Conservation (phyloP, 139 green algal species). For the Auxenochlorella protothecoides region DNA sequence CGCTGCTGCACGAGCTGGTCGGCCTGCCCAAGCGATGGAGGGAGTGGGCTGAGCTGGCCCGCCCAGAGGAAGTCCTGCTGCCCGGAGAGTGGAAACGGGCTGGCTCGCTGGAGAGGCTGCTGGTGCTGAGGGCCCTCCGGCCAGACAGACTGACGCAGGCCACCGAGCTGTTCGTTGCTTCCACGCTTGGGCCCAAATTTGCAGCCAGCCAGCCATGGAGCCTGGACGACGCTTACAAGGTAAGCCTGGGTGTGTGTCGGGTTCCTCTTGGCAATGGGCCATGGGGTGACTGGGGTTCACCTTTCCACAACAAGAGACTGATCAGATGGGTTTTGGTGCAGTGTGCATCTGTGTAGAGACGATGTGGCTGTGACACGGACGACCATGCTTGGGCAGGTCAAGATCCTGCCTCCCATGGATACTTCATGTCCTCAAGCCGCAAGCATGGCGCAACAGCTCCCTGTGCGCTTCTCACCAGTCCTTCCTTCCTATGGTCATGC, state of each 20-base stretch:
- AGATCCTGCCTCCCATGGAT: too few relatives aligned
- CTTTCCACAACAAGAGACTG: too few relatives aligned
- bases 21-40: constrained; percentile 73
- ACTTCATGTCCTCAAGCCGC: too few relatives aligned
- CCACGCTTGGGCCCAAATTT: constrained; percentile 62
- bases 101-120: constrained; percentile 69
- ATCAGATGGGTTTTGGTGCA: too few relatives aligned
- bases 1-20: constrained; percentile 74
- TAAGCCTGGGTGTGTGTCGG: not conserved
- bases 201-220: constrained; percentile 56
- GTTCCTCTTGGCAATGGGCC: too few relatives aligned
- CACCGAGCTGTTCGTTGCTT: constrained; percentile 69
- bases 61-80: constrained; percentile 79
- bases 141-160: constrained; percentile 77
- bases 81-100: constrained; percentile 89
- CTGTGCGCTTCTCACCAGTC: not conserved
- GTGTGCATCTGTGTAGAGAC: not conserved
- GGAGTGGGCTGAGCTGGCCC: constrained; percentile 83
- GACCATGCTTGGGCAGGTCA: too few relatives aligned
- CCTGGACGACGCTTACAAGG: constrained; percentile 59
- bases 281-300: too few relatives aligned
- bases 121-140: constrained; percentile 71
- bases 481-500: not conserved
- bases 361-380: too few relatives aligned
- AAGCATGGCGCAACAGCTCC: too few relatives aligned